A percentile compares a stretch with the other conserved stretches of the same genome.
phyloP scores from a whole-genome alignment of 2,329 filamentous ascomycete species.

The Talaromyces albobiverticillius region DNA sequence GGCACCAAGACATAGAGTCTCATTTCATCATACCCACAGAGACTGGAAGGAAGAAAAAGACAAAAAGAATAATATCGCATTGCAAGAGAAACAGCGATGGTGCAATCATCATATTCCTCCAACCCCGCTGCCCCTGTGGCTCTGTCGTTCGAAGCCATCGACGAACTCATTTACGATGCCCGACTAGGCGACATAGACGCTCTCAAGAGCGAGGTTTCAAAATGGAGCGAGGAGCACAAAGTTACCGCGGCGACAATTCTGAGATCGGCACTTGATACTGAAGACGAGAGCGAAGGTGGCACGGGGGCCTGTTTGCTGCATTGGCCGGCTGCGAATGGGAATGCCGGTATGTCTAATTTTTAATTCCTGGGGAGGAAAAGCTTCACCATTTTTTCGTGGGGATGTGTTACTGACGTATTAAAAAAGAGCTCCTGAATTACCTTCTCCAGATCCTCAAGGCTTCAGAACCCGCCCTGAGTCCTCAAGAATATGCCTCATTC shows the following conservation, averaged over 20 bases:
- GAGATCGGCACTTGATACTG: constrained; percentile 66
- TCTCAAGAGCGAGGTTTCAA: constrained; percentile 58
- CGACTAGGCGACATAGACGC: constrained; percentile 73
- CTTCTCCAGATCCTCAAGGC: constrained; percentile 35
- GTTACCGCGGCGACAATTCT: constrained; percentile 63
- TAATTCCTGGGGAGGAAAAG: too few species aligned
- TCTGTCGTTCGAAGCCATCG: constrained; percentile 75
- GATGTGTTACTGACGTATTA: background rate
- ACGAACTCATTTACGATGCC: constrained; percentile 86
- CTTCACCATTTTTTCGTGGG: too few species aligned
- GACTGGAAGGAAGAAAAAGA: background rate
- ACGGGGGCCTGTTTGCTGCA: constrained; percentile 61
- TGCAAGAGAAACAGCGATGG: too few species aligned
- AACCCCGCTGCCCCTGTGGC: constrained; percentile 21
- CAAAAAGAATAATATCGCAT: background rate
- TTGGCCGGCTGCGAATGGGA: constrained; percentile 89
- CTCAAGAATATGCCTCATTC: constrained; percentile 25
- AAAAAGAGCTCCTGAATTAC: constrained; percentile 47
- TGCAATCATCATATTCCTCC: background rate
- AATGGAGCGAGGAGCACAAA: constrained; percentile 61
- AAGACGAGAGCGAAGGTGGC: constrained; percentile 68
- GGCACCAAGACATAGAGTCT: too few species aligned
- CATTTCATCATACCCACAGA: too few species aligned
- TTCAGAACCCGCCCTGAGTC: background rate
- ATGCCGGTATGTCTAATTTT: constrained; percentile 61